A percentile compares a stretch with the other conserved stretches of the same genome.
Evolutionary conservation across 2,329 filamentous ascomycete species (phyloP).

Genomic region (Metarhizium humberi): DNA sequence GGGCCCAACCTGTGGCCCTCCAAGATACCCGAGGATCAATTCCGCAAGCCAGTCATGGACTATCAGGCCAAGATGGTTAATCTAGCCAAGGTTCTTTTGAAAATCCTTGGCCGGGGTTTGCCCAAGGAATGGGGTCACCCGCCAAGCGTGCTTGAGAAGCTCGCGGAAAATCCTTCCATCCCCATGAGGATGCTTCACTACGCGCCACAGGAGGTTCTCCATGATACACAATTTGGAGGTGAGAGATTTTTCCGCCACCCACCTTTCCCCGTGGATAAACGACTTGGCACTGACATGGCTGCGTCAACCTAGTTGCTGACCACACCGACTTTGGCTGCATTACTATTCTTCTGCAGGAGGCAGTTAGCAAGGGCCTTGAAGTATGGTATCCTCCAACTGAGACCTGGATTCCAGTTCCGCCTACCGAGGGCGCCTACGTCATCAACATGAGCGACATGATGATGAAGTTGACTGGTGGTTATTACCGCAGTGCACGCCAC

Average conservation of each 20-base stretch:
- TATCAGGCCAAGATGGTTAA: constrained; percentile 1
- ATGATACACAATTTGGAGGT: constrained; percentile 16
- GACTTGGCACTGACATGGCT: too few species aligned
- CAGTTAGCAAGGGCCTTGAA: constrained; percentile 16
- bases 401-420: constrained; percentile 20
- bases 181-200: constrained; percentile 17
- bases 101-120: background rate
- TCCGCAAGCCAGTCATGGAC: background rate
- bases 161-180: constrained; percentile 1
- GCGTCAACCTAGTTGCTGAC: constrained; percentile 13
- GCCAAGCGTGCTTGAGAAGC: background rate
- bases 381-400: constrained; percentile 17
- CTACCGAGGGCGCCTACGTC: constrained; percentile 20
- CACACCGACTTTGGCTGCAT: constrained; percentile 21
- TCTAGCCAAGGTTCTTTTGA: background rate
- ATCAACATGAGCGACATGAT: constrained; percentile 29
- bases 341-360: constrained; percentile 18
- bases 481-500: constrained; percentile 21
- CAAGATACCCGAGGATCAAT: background rate
- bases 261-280: background rate
- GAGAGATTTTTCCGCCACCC: background rate
- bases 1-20: constrained; percentile 4
- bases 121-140: background rate
- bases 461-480: constrained; percentile 19
- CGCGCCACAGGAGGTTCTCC: constrained; percentile 12